These are phyloP conservation scores for Backusella tarrabulga DNA, from an alignment of 192 early-diverging fungal species.

Conservation along the genomic window DNA sequence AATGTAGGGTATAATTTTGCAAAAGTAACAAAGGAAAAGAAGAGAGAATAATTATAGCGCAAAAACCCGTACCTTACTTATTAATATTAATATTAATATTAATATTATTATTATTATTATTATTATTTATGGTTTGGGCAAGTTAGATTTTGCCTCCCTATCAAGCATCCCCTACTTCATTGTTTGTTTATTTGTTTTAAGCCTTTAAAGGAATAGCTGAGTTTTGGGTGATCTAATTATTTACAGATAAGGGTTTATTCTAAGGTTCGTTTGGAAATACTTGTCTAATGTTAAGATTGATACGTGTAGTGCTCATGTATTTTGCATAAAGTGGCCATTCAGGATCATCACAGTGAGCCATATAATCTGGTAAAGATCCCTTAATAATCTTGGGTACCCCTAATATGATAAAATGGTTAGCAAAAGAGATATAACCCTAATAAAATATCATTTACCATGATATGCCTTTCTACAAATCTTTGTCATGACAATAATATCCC, in stretches of 20 bases:
- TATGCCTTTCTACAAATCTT: constrained; percentile 69
- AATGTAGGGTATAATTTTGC: not conserved
- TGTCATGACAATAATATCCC: constrained; percentile 89
- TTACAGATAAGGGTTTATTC: not conserved
- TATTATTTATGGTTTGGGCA: not conserved
- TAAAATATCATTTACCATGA: constrained; percentile 60
- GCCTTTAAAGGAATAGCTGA: not conserved
- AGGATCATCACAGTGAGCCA: constrained; percentile 39
- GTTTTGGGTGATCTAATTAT: not conserved
- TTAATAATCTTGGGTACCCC: constrained; percentile 82
- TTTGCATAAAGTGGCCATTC: constrained; percentile 68
- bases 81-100: not conserved
- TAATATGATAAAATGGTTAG: not conserved
- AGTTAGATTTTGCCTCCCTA: not conserved
- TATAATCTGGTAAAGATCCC: constrained; percentile 63
- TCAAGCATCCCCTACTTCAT: not conserved
- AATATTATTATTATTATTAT: not conserved
- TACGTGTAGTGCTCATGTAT: constrained; percentile 67
- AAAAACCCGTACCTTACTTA: not conserved
- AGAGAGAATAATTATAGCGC: not conserved
- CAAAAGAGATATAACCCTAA: not conserved
- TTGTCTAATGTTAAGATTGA: constrained; percentile 93
- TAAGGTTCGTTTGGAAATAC: constrained; percentile 35
- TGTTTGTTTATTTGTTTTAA: not conserved
- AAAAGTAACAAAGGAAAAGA: not conserved